These are phyloP conservation scores for Penicillium pulvis DNA, from an alignment of 495 filamentous ascomycete species.

Conservation along the genomic window DNA sequence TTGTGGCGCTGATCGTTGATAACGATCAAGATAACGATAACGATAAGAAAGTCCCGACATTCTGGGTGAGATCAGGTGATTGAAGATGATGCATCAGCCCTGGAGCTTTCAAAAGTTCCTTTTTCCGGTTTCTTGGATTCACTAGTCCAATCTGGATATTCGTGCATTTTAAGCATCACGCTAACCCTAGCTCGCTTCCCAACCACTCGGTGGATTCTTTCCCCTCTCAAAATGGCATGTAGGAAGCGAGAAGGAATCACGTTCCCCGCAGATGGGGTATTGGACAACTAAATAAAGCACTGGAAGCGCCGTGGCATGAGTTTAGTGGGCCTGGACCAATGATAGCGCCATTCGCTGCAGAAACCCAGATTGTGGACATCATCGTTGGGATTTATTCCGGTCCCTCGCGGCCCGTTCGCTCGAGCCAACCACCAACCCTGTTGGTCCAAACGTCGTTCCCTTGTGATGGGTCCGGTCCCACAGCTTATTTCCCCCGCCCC, in stretches of 20 bases:
- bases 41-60: neutral
- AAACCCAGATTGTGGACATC: constrained; percentile 3
- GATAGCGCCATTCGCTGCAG: neutral
- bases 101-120: constrained; percentile 1
- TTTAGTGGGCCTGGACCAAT: constrained; percentile 14
- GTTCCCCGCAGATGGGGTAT: constrained; percentile 1
- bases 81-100: neutral
- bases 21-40: neutral
- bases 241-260: constrained; percentile 1
- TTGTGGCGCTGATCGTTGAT: neutral
- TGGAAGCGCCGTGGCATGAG: constrained; percentile 20
- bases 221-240: constrained; percentile 2
- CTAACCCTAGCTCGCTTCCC: neutral
- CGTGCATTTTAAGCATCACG: neutral
- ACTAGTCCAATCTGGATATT: neutral
- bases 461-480: constrained; percentile 16
- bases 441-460: constrained; percentile 8
- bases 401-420: constrained; percentile 21
- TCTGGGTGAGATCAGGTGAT: neutral
- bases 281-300: constrained; percentile 20
- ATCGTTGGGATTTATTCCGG: neutral
- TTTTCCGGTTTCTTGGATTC: neutral
- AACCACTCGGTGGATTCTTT: neutral
- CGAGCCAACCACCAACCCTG: constrained; percentile 14
- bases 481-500: neutral